Percentiles rank a stretch among this genome's conserved stretches.
Conservation (phyloP, 1,284 basidiomycete genomes). For the Trichosporon ovoides region DNA sequence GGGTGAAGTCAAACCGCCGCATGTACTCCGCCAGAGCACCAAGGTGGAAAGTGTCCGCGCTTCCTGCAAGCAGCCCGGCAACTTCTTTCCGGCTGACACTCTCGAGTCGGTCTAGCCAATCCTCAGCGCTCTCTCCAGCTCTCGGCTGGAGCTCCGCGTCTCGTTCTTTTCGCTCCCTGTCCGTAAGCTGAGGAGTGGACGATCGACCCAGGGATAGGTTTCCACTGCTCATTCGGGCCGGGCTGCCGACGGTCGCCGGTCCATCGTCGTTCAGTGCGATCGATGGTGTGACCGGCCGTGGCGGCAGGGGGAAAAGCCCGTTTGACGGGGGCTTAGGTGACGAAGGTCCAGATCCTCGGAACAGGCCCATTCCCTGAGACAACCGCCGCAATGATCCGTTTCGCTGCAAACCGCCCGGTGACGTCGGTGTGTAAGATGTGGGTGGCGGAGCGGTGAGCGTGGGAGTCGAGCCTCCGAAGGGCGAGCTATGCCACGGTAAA, state of each 20-base stretch:
- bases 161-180: neutral
- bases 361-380: slow-evolving; percentile 35
- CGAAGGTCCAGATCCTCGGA: slow-evolving; percentile 24
- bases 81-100: slow-evolving; percentile 70
- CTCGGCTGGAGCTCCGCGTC: neutral
- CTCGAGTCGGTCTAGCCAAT: slow-evolving; percentile 62
- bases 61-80: slow-evolving; percentile 71
- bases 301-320: neutral
- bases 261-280: neutral
- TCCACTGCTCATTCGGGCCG: neutral
- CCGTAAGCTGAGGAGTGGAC: slow-evolving; percentile 3
- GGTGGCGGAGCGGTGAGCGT: slow-evolving; percentile 34
- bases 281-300: neutral
- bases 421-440: slow-evolving; percentile 9
- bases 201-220: neutral
- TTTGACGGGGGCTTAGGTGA: slow-evolving; percentile 25
- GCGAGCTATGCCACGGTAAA: slow-evolving; percentile 10
- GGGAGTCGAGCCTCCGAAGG: slow-evolving; percentile 6
- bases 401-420: slow-evolving; percentile 11
- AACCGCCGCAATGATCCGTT: slow-evolving; percentile 35
- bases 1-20: slow-evolving; percentile 69
- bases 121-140: slow-evolving; percentile 48
- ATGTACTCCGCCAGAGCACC: slow-evolving; percentile 70
- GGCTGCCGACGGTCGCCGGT: neutral
- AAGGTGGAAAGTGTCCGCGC: slow-evolving; percentile 66